phyloP scores from a whole-genome alignment of 768 basidiomycete genomes.

The Sporobolomyces pararoseus region DNA sequence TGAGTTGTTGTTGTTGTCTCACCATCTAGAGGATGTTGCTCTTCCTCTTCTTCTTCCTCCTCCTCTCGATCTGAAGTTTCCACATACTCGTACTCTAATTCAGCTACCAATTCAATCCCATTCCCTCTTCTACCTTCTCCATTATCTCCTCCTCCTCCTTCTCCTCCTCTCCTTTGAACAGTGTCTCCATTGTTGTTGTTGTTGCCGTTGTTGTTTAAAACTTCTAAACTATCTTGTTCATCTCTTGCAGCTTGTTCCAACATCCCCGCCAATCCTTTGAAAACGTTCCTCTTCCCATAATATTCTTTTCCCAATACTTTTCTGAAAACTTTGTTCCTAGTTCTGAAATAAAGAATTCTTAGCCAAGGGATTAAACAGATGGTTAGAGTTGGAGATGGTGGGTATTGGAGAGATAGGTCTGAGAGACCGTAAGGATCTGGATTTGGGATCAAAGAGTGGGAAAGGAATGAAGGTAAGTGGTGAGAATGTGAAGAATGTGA shows the following conservation, averaged over 20 bases:
- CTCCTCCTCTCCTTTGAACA: background rate
- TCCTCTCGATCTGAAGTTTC: background rate
- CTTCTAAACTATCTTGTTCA: background rate
- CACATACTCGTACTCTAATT: conserved; percentile 27
- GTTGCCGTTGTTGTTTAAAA: background rate
- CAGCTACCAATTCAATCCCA: conserved; percentile 25
- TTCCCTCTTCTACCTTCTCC: background rate
- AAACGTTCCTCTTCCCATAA: too few species aligned
- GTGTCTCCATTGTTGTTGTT: background rate
- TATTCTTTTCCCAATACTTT: conserved; percentile 32
- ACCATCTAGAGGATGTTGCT: background rate
- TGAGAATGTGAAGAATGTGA: too few species aligned
- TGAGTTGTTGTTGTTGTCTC: background rate
- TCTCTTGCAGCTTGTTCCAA: conserved; percentile 28
- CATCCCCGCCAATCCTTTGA: conserved; percentile 28
- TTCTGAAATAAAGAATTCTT: conserved; percentile 37
- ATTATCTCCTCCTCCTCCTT: background rate
- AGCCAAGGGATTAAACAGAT: conserved; percentile 44
- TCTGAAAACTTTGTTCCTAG: conserved; percentile 20
- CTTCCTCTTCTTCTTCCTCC: background rate
- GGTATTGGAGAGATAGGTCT: conserved; percentile 39
- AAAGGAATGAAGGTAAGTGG: conserved; percentile 25
- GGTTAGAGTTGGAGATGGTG: conserved; percentile 41
- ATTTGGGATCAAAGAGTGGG: conserved; percentile 25
- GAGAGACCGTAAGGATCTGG: conserved; percentile 30